Evolutionary conservation across 1,284 basidiomycete species (phyloP), one percentile per base, ranked within the genome.

Genomic region (Exsudoporus floridanus): DNA sequence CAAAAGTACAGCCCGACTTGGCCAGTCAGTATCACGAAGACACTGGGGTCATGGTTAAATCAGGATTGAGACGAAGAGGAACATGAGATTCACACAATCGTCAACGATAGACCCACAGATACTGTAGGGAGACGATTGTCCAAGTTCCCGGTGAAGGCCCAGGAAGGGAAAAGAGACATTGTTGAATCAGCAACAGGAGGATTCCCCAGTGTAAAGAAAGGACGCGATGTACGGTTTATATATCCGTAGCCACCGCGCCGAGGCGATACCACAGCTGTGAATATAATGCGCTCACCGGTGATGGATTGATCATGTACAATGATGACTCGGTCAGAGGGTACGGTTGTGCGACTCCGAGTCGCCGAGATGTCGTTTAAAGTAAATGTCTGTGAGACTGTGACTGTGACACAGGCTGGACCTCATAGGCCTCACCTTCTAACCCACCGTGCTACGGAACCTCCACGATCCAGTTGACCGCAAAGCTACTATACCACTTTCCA

Each of bases 1-100:
- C 58, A 46, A 48, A 67, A 48, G 42, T 65, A 69, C 7, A 59
- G 14, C 37, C 35, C 55, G 10, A 66, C 58, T 52, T 65, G 63
- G n/a, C 46, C 2, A 10, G 64, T 69, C 25, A 69, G 39, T 35
- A 65, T 40, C 27, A 54, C 1, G 34, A 65, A 65, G 38, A 56
- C 13, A 10, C 63, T 65, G 7, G 25, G 4, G 14, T 0, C 16
- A 27, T 16, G 14, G 42, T 1, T n/a, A 8, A 18, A 19, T 50
- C 27, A 46, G 13, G 31, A 39, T 44, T 2, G 16, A 34, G 30
- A 31, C 12, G 6, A 34, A 31, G 30, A 2, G 14, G 6, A 13
- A 37, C 6, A 36, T 1, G 25, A 33, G 19, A 42, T 12, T 55
- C 18, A 63, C 63, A 62, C 23, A 10, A 14, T 28, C 10, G 50